Conservation (phyloP, 345 rosid species). For the Odontarrhena argentea region DNA sequence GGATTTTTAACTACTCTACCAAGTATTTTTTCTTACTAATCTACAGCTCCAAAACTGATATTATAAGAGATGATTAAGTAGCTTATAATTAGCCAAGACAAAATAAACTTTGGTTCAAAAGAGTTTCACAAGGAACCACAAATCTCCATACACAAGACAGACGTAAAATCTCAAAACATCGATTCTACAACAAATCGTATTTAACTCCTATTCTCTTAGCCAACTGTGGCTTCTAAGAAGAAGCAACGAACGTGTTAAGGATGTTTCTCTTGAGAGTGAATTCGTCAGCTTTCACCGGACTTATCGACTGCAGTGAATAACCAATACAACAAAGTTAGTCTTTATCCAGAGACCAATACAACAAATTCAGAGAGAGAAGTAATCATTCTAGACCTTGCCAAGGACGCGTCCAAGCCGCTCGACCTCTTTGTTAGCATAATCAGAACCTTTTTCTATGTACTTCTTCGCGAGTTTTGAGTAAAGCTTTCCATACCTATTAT, state of each 20-base stretch:
- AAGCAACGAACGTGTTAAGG: conserved; percentile 52
- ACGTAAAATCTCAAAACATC: conserved; percentile 18
- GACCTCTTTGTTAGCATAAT: conserved; percentile 72
- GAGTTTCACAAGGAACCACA: conserved; percentile 25
- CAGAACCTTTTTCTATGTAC: conserved; percentile 77
- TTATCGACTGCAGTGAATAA: conserved; percentile 66
- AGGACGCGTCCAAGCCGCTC: conserved; percentile 84
- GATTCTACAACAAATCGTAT: conserved; percentile 34
- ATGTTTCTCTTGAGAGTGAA: conserved; percentile 82
- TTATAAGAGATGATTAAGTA: too few relatives aligned
- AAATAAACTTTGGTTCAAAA: conserved; percentile 6
- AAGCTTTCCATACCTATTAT: conserved; percentile 74
- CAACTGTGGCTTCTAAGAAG: conserved; percentile 30
- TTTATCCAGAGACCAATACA: not conserved
- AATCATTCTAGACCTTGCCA: conserved; percentile 57
- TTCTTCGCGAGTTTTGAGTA: conserved; percentile 79
- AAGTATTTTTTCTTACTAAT: too few relatives aligned
- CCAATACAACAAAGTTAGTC: not conserved
- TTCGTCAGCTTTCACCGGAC: conserved; percentile 82
- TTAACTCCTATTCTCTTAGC: conserved; percentile 23
- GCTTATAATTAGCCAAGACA: not conserved
- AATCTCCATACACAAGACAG: conserved; percentile 22
- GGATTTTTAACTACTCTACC: too few relatives aligned
- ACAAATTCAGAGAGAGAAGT: not conserved
- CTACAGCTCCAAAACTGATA: too few relatives aligned